Percentiles rank a stretch among this genome's conserved stretches.
Conservation (phyloP, 495 filamentous ascomycete genomes). For the Neurospora sp. region DNA sequence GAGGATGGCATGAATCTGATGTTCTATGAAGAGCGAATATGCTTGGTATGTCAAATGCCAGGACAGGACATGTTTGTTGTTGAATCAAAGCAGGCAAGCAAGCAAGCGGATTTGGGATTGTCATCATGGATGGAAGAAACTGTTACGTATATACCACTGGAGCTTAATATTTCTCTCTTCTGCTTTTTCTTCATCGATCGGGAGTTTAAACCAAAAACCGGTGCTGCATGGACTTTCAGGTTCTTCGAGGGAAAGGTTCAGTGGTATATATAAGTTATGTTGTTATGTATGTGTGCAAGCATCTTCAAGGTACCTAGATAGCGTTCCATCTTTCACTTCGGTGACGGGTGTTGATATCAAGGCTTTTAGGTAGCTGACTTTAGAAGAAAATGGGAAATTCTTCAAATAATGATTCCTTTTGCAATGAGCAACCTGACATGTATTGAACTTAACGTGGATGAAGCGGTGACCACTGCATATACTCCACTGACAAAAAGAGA, state of each 20-base stretch:
- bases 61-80: background rate
- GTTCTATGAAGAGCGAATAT: background rate
- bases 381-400: background rate
- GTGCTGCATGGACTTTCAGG: background rate
- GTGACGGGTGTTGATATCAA: background rate
- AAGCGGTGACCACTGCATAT: background rate
- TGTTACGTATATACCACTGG: background rate
- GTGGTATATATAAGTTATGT: background rate
- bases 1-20: background rate
- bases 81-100: background rate
- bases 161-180: background rate
- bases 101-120: background rate
- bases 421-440: too few species aligned
- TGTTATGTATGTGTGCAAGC: background rate
- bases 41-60: background rate
- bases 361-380: background rate
- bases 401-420: background rate
- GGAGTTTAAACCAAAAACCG: background rate
- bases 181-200: background rate
- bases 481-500: background rate
- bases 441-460: background rate
- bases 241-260: background rate
- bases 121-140: background rate
- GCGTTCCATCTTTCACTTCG: background rate
- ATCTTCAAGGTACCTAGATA: background rate